Evolutionary conservation across 2,329 filamentous ascomycete genomes (phyloP).

Genomic region (Aspergillus sclerotialis): DNA sequence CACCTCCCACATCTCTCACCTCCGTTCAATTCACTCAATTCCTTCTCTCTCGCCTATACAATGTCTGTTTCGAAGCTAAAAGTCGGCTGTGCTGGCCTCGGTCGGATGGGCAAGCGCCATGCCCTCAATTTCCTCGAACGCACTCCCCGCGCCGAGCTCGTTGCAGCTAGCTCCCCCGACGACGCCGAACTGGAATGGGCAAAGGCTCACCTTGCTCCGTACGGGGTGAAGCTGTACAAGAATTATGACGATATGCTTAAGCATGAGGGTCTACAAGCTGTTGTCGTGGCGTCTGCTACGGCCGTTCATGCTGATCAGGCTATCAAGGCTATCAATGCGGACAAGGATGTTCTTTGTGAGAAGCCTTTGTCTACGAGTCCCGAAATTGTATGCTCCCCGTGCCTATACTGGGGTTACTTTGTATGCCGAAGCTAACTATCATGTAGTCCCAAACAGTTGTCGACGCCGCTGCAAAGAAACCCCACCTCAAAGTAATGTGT

Average conservation of each 20-base stretch:
- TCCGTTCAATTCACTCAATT: too few species aligned
- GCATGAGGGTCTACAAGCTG: constrained; percentile 49
- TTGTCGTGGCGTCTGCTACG: constrained; percentile 50
- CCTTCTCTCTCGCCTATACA: too few species aligned
- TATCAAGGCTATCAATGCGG: constrained; percentile 49
- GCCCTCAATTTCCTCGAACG: constrained; percentile 43
- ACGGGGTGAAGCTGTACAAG: constrained; percentile 47
- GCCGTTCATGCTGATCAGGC: constrained; percentile 51
- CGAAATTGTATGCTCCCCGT: constrained; percentile 45
- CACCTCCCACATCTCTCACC: too few species aligned
- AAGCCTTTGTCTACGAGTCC: constrained; percentile 49
- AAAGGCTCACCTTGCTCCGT: constrained; percentile 43
- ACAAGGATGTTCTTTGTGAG: constrained; percentile 53
- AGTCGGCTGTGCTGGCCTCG: constrained; percentile 43
- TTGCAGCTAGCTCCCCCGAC: constrained; percentile 44
- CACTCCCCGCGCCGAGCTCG: constrained; percentile 43
- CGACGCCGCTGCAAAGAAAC: constrained; percentile 48
- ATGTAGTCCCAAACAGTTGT: constrained; percentile 54
- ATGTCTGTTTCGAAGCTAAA: constrained; percentile 31
- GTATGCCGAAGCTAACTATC: too few species aligned
- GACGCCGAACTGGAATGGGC: constrained; percentile 45
- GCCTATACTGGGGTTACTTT: too few species aligned
- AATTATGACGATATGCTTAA: constrained; percentile 53
- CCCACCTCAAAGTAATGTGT: constrained; percentile 59
- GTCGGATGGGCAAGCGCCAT: constrained; percentile 47